These are phyloP conservation scores for Verticillium alfalfae DNA, from an alignment of 2,329 filamentous ascomycete genomes.

Conservation along the genomic window DNA sequence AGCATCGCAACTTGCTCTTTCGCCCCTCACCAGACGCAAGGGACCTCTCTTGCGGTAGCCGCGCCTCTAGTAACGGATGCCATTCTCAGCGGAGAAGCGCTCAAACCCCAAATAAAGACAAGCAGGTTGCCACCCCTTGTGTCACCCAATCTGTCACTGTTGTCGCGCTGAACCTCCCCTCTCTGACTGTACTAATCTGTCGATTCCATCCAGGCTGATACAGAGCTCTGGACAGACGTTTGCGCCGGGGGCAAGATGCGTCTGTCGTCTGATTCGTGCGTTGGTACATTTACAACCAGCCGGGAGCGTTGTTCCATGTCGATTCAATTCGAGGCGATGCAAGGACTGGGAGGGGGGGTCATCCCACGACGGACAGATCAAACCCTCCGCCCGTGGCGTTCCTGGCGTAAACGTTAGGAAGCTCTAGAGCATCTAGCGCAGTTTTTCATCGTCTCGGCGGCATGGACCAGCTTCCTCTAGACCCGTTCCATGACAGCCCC, in stretches of 20 bases:
- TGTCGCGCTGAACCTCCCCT: background rate
- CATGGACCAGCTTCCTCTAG: background rate
- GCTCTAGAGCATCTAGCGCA: background rate
- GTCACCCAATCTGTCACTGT: background rate
- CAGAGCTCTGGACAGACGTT: background rate
- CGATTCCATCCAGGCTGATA: background rate
- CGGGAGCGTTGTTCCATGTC: background rate
- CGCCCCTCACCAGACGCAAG: too few relatives aligned
- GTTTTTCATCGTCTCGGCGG: background rate
- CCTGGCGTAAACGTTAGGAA: background rate
- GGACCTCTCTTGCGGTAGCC: background rate
- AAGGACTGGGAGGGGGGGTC: background rate
- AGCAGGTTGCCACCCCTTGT: background rate
- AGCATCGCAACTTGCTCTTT: too few relatives aligned
- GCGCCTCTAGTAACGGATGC: background rate
- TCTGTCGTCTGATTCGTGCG: background rate
- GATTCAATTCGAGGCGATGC: background rate
- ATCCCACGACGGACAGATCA: background rate
- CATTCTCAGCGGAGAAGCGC: background rate
- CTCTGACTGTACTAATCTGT: background rate
- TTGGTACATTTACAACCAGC: background rate
- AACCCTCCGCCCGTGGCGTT: background rate
- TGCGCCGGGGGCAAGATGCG: background rate
- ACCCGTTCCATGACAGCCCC: background rate
- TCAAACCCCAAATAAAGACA: background rate